Evolutionary conservation across 202 grass and related monocot species (phyloP).

Genomic region (Setaria italica): DNA sequence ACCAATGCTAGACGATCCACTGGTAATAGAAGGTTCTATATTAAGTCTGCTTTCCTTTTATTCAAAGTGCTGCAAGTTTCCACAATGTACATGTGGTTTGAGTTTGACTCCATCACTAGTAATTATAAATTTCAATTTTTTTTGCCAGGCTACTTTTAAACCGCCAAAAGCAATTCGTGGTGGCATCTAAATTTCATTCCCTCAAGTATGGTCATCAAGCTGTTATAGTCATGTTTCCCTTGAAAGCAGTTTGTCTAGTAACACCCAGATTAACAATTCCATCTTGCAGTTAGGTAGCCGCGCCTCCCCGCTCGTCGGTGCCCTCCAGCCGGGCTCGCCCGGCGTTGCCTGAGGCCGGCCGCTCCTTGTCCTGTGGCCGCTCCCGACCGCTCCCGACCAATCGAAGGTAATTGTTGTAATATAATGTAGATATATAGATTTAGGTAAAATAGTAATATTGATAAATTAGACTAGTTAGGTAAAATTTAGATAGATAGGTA

Average conservation of each 20-base stretch:
- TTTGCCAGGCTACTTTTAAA: slow-evolving; percentile 71
- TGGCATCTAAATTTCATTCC: slow-evolving; percentile 90
- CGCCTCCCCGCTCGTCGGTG: no score
- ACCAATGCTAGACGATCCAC: neutral
- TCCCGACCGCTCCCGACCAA: no score
- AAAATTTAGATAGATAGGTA: no score
- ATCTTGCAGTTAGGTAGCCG: slow-evolving; percentile 73
- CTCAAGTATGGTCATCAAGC: slow-evolving; percentile 62
- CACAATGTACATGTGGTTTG: neutral
- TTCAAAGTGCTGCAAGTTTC: neutral
- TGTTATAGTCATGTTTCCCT: slow-evolving; percentile 20
- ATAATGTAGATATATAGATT: no score
- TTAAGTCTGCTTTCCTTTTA: neutral
- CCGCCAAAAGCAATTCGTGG: slow-evolving; percentile 88
- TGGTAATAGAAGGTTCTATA: neutral
- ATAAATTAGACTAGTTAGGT: no score
- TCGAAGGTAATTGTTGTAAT: no score
- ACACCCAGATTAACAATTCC: neutral
- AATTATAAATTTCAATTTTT: neutral
- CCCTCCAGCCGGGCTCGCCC: no score
- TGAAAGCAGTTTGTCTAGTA: slow-evolving; percentile 5
- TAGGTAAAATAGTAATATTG: no score
- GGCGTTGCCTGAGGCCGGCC: no score
- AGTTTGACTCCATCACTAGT: neutral
- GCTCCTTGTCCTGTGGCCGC: no score